These are phyloP conservation scores for Kwoniella bestiolae DNA, from an alignment of 768 basidiomycete species.

Conservation along the genomic window DNA sequence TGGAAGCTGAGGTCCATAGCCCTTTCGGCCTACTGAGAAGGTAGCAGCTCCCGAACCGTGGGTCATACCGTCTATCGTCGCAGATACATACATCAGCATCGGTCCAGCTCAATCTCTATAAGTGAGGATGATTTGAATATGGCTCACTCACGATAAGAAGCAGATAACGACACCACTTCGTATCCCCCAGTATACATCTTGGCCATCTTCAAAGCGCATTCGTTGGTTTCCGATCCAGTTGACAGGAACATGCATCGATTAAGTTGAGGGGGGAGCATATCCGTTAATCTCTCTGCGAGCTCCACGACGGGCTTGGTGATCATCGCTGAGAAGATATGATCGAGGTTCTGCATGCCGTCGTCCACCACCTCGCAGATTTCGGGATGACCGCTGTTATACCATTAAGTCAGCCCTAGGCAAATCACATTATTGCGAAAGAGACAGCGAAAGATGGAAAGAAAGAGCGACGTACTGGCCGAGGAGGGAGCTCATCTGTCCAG, in stretches of 20 bases:
- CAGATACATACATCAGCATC: not conserved
- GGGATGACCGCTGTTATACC: constrained; percentile 29
- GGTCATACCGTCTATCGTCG: constrained; percentile 30
- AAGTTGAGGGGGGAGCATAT: constrained; percentile 31
- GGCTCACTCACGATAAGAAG: constrained; percentile 35
- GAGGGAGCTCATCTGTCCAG: constrained; percentile 46
- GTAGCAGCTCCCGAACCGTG: constrained; percentile 28
- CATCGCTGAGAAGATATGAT: constrained; percentile 46
- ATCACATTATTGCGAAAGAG: not conserved
- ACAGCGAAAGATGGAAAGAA: not conserved
- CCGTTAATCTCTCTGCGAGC: constrained; percentile 26
- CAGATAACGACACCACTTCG: constrained; percentile 40
- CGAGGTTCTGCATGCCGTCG: constrained; percentile 27
- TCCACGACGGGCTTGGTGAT: constrained; percentile 38
- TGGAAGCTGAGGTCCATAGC: constrained; percentile 29
- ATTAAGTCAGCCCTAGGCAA: not conserved
- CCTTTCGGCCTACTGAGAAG: constrained; percentile 25
- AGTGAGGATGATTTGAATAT: not conserved
- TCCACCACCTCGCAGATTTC: constrained; percentile 33
- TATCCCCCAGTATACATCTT: constrained; percentile 45
- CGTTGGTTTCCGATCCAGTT: constrained; percentile 43
- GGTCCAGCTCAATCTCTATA: not conserved
- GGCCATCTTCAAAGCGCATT: constrained; percentile 44
- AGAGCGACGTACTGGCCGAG: constrained; percentile 35
- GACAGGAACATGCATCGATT: constrained; percentile 37